Conservation (phyloP, 768 basidiomycete species). For the Collybia sordida region DNA sequence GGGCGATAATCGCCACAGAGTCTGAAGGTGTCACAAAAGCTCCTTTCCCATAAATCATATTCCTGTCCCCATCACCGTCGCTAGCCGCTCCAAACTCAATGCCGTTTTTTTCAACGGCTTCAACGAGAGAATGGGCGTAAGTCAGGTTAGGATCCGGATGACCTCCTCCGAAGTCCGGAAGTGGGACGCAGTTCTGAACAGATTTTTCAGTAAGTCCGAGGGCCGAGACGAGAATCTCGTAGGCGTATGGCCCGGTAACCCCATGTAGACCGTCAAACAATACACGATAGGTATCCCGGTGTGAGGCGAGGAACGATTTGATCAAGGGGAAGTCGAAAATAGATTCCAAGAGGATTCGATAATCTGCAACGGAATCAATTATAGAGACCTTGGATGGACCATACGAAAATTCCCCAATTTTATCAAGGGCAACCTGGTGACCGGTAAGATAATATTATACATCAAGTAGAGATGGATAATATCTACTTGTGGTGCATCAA, state of each 20-base stretch:
- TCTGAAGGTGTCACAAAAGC: slow-evolving; percentile 99
- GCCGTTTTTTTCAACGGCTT: slow-evolving; percentile 80
- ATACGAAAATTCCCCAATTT: slow-evolving; percentile 75
- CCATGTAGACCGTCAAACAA: slow-evolving; percentile 97
- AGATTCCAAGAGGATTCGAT: slow-evolving; percentile 74
- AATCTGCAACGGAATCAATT: slow-evolving; percentile 93
- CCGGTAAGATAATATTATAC: slow-evolving; percentile 6
- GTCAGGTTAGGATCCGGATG: slow-evolving; percentile 99
- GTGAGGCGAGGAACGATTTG: slow-evolving; percentile 78
- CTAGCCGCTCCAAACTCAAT: slow-evolving; percentile 95
- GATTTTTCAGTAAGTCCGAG: slow-evolving; percentile 80
- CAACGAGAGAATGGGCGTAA: slow-evolving; percentile 93
- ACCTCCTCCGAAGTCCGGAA: slow-evolving; percentile 95
- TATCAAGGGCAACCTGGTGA: slow-evolving; percentile 75
- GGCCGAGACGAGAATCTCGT: slow-evolving; percentile 78
- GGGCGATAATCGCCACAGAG: slow-evolving; percentile 97
- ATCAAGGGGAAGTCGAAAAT: slow-evolving; percentile 97
- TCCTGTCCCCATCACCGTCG: slow-evolving; percentile 97
- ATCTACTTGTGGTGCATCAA: slow-evolving; percentile 70
- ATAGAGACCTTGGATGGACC: slow-evolving; percentile 85
- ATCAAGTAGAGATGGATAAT: slow-evolving; percentile 22
- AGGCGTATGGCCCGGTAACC: slow-evolving; percentile 96
- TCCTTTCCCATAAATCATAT: slow-evolving; percentile 99
- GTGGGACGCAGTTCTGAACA: slow-evolving; percentile 87
- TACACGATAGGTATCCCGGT: slow-evolving; percentile 71